phyloP scores from a whole-genome alignment of 257 asterid species.

The Verbascum thapsus region DNA sequence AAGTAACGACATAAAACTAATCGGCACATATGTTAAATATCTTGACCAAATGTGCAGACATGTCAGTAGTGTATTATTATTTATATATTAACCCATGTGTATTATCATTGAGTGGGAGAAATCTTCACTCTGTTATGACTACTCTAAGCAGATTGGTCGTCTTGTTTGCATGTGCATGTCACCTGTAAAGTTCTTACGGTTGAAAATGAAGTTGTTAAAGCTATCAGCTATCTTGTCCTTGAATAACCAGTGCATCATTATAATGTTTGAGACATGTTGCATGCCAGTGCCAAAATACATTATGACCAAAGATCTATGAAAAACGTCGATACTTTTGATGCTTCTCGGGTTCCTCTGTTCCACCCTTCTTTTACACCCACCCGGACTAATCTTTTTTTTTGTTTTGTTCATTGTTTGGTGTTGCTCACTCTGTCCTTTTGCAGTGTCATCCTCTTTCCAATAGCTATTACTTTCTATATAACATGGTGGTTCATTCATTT shows the following conservation, averaged over 20 bases:
- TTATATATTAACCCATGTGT: background rate
- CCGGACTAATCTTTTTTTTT: conserved; percentile 9
- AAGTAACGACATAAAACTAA: background rate
- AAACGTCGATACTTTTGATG: conserved; percentile 5
- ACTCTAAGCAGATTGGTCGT: background rate
- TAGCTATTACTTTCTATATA: conserved; percentile 69
- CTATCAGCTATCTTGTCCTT: conserved; percentile 25
- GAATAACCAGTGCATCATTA: background rate
- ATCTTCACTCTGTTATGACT: background rate
- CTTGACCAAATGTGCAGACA: background rate
- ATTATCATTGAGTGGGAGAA: conserved; percentile 14
- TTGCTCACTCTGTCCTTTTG: conserved; percentile 35
- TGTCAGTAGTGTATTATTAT: conserved; percentile 1
- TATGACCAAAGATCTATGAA: conserved; percentile 11
- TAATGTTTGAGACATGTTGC: conserved; percentile 12
- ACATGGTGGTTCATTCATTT: conserved; percentile 88
- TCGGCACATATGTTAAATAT: background rate
- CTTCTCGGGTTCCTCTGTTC: conserved; percentile 16
- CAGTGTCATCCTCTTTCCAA: conserved; percentile 78
- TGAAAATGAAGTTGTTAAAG: conserved; percentile 10
- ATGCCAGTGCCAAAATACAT: conserved; percentile 14
- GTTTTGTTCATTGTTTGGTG: conserved; percentile 8
- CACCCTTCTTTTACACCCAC: conserved; percentile 22
- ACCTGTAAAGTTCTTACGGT: background rate
- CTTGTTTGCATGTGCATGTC: background rate